These are phyloP conservation scores for Vaccinium darrowii DNA, from an alignment of 148 eudicot genomes.

Conservation along the genomic window DNA sequence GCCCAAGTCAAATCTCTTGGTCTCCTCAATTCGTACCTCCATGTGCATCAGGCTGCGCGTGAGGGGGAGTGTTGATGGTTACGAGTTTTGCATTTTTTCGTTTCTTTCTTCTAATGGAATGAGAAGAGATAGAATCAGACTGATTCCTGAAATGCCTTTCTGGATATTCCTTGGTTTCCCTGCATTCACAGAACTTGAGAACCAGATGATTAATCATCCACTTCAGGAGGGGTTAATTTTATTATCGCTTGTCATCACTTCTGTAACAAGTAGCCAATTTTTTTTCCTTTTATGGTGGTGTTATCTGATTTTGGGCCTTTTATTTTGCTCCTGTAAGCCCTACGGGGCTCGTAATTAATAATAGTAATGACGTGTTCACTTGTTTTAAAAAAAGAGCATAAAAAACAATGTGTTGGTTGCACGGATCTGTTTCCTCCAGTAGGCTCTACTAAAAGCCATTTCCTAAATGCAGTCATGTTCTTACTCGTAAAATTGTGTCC, in stretches of 20 bases:
- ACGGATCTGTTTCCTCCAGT: background rate
- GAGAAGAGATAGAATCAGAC: background rate
- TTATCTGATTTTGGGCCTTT: too few relatives aligned
- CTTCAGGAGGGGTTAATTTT: background rate
- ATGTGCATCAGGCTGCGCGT: too few relatives aligned
- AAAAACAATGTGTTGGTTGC: background rate
- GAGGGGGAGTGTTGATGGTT: background rate
- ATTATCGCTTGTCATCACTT: background rate
- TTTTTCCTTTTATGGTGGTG: background rate
- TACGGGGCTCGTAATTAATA: too few relatives aligned
- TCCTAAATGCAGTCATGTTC: background rate
- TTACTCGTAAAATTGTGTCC: background rate
- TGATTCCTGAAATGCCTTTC: conserved; percentile 1
- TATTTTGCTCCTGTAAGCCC: too few relatives aligned
- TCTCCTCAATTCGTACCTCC: too few relatives aligned
- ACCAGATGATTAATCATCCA: background rate
- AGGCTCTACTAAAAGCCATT: background rate
- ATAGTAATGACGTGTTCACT: too few relatives aligned
- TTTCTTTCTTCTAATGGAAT: background rate
- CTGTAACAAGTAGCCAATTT: background rate
- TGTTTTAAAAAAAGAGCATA: too few relatives aligned
- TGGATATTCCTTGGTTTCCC: background rate
- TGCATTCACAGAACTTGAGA: conserved; percentile 1
- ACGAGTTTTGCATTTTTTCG: background rate
- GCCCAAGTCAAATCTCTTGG: too few relatives aligned